A percentile compares a stretch with the other conserved stretches of the same genome.
Evolutionary conservation across 305 asterid species (phyloP).

Genomic region (Fraxinus sp.): DNA sequence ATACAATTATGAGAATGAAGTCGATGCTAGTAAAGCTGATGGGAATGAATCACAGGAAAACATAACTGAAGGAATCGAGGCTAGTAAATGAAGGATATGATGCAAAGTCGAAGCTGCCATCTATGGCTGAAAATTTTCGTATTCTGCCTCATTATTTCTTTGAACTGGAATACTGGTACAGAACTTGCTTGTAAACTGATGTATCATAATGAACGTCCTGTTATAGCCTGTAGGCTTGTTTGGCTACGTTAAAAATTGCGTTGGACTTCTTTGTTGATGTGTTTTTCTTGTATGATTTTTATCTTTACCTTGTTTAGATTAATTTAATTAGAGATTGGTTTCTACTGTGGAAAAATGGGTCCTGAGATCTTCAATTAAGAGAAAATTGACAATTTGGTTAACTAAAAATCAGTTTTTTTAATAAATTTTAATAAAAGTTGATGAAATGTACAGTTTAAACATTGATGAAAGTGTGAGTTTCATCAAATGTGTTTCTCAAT

Average conservation of each 20-base stretch:
- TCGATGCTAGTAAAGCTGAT: constrained; percentile 24
- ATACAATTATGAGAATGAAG: constrained; percentile 23
- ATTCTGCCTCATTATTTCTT: not conserved
- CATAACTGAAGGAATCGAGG: constrained; percentile 9
- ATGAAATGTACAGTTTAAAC: too few relatives aligned
- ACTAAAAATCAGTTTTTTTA: too few relatives aligned
- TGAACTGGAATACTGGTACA: not conserved
- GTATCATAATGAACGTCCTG: not conserved
- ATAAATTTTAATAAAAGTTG: too few relatives aligned
- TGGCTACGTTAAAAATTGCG: not conserved
- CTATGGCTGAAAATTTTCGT: not conserved
- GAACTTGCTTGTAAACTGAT: not conserved
- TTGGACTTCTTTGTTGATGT: not conserved
- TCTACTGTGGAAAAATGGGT: not conserved
- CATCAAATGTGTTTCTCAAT: too few relatives aligned
- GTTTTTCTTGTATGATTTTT: not conserved
- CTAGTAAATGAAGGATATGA: not conserved
- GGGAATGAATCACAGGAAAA: constrained; percentile 31
- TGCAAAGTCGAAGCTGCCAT: not conserved
- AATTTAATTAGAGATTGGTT: not conserved
- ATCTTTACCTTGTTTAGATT: not conserved
- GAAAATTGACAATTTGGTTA: not conserved
- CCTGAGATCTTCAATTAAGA: not conserved
- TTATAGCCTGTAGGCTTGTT: not conserved
- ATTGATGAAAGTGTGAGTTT: too few relatives aligned